Conservation (phyloP, 1,139 yeast species). For the Yamadazyma blattariae region DNA sequence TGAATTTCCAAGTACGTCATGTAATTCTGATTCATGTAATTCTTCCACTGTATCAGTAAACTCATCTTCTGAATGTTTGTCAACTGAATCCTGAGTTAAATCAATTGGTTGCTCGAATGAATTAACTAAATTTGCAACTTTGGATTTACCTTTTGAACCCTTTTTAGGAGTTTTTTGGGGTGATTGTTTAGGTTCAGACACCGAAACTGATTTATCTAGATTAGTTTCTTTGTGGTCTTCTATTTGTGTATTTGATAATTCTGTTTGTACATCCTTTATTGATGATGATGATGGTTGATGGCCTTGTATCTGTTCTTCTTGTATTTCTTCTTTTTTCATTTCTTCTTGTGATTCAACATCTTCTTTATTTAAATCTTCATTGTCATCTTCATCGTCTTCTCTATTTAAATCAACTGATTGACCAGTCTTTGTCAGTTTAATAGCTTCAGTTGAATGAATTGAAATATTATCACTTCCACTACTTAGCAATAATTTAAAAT, state of each 20-base stretch:
- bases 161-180: not conserved
- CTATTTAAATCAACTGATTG: not conserved
- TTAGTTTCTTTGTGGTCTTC: too few species aligned
- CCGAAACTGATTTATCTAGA: too few species aligned
- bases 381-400: not conserved
- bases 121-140: slow-evolving; percentile 6
- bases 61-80: slow-evolving; percentile 13
- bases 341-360: not conserved
- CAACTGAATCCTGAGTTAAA: slow-evolving; percentile 2
- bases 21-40: slow-evolving; percentile 4
- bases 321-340: not conserved
- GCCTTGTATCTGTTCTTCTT: slow-evolving; percentile 2
- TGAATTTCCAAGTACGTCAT: slow-evolving; percentile 4
- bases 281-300: not conserved
- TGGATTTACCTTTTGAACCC: slow-evolving; percentile 1
- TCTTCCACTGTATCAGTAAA: slow-evolving; percentile 12
- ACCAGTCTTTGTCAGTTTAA: slow-evolving; percentile 5
- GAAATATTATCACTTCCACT: slow-evolving; percentile 7
- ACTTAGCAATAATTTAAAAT: slow-evolving; percentile 15
- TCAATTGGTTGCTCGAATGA: slow-evolving; percentile 8
- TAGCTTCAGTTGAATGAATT: slow-evolving; percentile 10
- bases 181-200: not conserved
- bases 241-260: slow-evolving; percentile 3
- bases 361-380: not conserved
- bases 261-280: not conserved